Evolutionary conservation across 1,284 basidiomycete species (phyloP).

Genomic region (Ustilago tritici): DNA sequence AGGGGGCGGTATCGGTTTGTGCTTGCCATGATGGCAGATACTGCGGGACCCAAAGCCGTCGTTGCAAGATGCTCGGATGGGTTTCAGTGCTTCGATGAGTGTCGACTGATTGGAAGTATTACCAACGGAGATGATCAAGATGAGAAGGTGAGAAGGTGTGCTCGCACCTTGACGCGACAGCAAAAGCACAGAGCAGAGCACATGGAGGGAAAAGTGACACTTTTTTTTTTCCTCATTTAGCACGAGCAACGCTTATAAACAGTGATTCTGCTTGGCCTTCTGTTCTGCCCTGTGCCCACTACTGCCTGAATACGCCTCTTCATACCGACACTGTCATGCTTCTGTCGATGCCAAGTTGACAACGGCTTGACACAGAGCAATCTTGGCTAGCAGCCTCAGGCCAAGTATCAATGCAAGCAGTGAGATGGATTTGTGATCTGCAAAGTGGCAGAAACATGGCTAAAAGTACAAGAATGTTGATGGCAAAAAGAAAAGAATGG

Average conservation of each 20-base stretch:
- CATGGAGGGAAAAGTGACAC: not conserved
- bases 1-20: slow-evolving; percentile 35
- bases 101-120: not conserved
- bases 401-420: no score
- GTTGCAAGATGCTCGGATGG: not conserved
- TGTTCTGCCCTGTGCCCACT: not conserved
- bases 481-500: slow-evolving; percentile 3
- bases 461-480: slow-evolving; percentile 19
- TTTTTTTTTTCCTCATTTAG: not conserved
- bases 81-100: not conserved
- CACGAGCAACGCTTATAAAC: no score
- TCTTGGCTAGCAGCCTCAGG: no score
- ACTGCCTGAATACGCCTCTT: no score
- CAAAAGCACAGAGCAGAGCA: not conserved
- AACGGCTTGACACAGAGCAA: no score
- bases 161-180: not conserved
- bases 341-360: no score
- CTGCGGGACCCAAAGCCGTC: not conserved
- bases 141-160: not conserved
- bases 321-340: no score
- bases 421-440: not conserved
- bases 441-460: not conserved
- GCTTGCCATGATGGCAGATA: slow-evolving; percentile 26
- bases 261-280: not conserved
- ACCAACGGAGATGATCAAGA: not conserved